phyloP scores from a whole-genome alignment of 2,329 filamentous ascomycete species.

The Fusarium sp. region DNA sequence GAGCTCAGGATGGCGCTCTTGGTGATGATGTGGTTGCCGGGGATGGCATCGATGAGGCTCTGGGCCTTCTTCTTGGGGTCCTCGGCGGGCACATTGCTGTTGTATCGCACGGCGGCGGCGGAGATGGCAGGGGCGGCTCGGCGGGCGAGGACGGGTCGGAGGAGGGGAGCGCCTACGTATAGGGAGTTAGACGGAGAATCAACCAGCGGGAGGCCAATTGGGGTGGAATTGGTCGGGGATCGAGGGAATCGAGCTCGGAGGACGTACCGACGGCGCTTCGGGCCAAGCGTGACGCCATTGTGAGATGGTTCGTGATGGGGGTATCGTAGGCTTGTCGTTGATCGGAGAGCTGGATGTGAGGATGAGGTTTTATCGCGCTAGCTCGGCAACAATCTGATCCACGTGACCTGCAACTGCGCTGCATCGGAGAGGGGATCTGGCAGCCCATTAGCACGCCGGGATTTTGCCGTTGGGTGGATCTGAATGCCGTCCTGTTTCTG shows the following conservation, averaged over 20 bases:
- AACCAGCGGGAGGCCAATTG: conserved; percentile 51
- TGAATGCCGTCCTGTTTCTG: conserved; percentile 25
- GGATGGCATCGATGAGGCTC: conserved; percentile 93
- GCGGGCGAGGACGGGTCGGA: conserved; percentile 85
- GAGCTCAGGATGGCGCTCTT: conserved; percentile 98
- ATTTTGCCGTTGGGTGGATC: conserved; percentile 42
- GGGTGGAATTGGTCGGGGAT: conserved; percentile 27
- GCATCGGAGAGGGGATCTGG: conserved; percentile 40
- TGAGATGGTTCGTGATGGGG: conserved; percentile 73
- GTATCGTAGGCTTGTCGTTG: conserved; percentile 63
- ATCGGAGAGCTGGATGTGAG: conserved; percentile 62
- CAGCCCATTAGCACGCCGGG: conserved; percentile 37
- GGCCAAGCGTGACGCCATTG: conserved; percentile 98
- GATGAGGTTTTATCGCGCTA: conserved; percentile 68
- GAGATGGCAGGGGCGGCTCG: conserved; percentile 82
- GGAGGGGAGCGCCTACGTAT: conserved; percentile 84
- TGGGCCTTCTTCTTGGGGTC: conserved; percentile 98
- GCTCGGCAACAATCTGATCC: conserved; percentile 56
- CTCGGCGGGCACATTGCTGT: conserved; percentile 84
- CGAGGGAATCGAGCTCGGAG: conserved; percentile 24
- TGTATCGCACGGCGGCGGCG: conserved; percentile 77
- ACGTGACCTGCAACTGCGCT: conserved; percentile 53
- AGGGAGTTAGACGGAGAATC: conserved; percentile 41
- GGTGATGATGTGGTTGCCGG: conserved; percentile 91
- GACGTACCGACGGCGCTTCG: conserved; percentile 93